These are phyloP conservation scores for Chaetomiaceae sp. DNA, from an alignment of 2,329 filamentous ascomycete species.

Conservation along the genomic window DNA sequence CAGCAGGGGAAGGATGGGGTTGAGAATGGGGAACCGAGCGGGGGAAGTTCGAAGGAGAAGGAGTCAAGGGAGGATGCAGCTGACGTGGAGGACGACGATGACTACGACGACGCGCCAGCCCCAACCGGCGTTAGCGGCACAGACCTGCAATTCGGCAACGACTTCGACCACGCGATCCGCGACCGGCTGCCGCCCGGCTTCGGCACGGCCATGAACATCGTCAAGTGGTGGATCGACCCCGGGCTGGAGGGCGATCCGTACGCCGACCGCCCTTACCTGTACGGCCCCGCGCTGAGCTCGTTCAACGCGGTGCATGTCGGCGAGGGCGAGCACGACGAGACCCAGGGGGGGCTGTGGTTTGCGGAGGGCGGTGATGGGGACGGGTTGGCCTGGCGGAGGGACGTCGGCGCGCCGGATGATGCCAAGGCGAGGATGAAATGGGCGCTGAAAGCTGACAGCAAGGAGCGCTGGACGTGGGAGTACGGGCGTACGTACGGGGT, in stretches of 20 bases:
- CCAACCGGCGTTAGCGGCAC: constrained; percentile 57
- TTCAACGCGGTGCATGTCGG: constrained; percentile 74
- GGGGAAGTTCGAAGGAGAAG: too few species aligned
- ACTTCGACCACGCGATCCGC: constrained; percentile 87
- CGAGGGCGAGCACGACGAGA: constrained; percentile 39
- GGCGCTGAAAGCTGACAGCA: constrained; percentile 45
- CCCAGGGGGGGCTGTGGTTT: constrained; percentile 49
- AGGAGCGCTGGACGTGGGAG: constrained; percentile 49
- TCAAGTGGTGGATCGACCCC: constrained; percentile 87
- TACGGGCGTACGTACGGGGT: constrained; percentile 47
- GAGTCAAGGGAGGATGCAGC: too few species aligned
- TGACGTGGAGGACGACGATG: too few species aligned
- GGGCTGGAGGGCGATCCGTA: constrained; percentile 86
- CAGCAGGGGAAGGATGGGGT: constrained; percentile 1
- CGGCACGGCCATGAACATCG: constrained; percentile 73
- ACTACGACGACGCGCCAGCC: too few species aligned
- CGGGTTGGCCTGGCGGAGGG: constrained; percentile 41
- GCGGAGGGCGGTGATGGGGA: constrained; percentile 60
- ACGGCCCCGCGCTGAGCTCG: constrained; percentile 71
- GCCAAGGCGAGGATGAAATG: constrained; percentile 53
- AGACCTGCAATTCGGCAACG: constrained; percentile 87
- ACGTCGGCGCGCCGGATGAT: constrained; percentile 45
- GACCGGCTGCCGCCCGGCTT: constrained; percentile 83
- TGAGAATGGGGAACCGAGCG: background rate
- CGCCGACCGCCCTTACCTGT: constrained; percentile 78